A percentile compares a stretch with the other conserved stretches of the same genome.
Evolutionary conservation across 371 early-diverging fungal species (phyloP).

Genomic region (Nematocida ausubeli): DNA sequence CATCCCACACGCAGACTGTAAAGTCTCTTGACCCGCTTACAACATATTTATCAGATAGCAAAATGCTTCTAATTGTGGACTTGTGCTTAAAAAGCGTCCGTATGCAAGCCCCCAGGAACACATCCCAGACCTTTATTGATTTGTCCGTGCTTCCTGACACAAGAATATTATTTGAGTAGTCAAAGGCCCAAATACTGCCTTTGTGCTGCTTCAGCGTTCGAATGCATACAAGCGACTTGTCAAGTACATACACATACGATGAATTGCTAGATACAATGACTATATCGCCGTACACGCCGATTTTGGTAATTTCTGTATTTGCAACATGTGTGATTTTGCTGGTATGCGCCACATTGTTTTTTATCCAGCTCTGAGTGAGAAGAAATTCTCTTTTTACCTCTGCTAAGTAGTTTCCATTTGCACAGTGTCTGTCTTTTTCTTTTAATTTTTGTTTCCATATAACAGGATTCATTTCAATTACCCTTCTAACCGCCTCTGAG

Average conservation of each 20-base stretch:
- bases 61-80: slow-evolving; percentile 84
- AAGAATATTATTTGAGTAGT: slow-evolving; percentile 76
- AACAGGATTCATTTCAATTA: slow-evolving; percentile 43
- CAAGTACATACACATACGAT: slow-evolving; percentile 58
- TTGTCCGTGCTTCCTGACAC: slow-evolving; percentile 94
- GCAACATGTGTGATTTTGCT: neutral
- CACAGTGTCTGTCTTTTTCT: slow-evolving; percentile 1
- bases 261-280: slow-evolving; percentile 63
- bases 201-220: slow-evolving; percentile 78
- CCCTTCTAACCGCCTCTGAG: slow-evolving; percentile 28
- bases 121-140: slow-evolving; percentile 88
- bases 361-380: slow-evolving; percentile 38
- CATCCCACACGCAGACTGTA: slow-evolving; percentile 63
- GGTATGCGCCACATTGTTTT: neutral
- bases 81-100: slow-evolving; percentile 84
- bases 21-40: slow-evolving; percentile 67
- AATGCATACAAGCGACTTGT: slow-evolving; percentile 70
- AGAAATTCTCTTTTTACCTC: slow-evolving; percentile 50
- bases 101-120: slow-evolving; percentile 76
- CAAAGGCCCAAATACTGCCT: slow-evolving; percentile 94
- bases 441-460: slow-evolving; percentile 52
- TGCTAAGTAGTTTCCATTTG: slow-evolving; percentile 39
- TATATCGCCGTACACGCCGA: slow-evolving; percentile 30
- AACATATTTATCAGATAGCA: slow-evolving; percentile 72
- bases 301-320: slow-evolving; percentile 26